Conservation (phyloP, 371 early-diverging fungal genomes). For the Parasitella parasitica region DNA sequence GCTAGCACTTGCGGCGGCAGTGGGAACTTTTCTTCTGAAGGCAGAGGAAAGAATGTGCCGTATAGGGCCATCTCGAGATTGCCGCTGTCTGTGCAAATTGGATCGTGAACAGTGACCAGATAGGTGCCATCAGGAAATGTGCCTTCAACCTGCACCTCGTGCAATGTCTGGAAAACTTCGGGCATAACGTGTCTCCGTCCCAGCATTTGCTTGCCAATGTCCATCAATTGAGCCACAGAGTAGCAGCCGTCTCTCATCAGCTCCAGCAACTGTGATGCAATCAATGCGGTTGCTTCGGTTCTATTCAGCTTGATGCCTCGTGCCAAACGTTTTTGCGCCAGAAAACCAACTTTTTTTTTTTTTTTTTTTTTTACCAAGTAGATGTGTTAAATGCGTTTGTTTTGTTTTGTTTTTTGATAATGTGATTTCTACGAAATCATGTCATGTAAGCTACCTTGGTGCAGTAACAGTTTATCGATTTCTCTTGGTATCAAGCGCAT, state of each 20-base stretch:
- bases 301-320: constrained; percentile 85
- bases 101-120: constrained; percentile 88
- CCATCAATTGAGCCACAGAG: constrained; percentile 86
- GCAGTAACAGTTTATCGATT: constrained; percentile 83
- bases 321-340: constrained; percentile 89
- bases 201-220: constrained; percentile 81
- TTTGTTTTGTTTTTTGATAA: neutral
- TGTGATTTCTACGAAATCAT: neutral
- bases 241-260: constrained; percentile 86
- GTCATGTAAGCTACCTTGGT: constrained; percentile 47
- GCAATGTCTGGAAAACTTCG: constrained; percentile 64
- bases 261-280: constrained; percentile 83
- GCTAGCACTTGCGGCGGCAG: constrained; percentile 38
- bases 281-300: constrained; percentile 82
- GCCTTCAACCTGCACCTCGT: constrained; percentile 88
- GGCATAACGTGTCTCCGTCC: constrained; percentile 84
- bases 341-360: constrained; percentile 60
- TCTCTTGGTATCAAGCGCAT: constrained; percentile 86
- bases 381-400: neutral
- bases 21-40: constrained; percentile 57
- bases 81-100: constrained; percentile 79
- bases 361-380: too few relatives aligned
- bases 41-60: constrained; percentile 83
- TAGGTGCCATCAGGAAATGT: constrained; percentile 91
- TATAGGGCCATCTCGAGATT: constrained; percentile 81